Evolutionary conservation across 768 basidiomycete species (phyloP).

Genomic region (Cubamyces sp.): DNA sequence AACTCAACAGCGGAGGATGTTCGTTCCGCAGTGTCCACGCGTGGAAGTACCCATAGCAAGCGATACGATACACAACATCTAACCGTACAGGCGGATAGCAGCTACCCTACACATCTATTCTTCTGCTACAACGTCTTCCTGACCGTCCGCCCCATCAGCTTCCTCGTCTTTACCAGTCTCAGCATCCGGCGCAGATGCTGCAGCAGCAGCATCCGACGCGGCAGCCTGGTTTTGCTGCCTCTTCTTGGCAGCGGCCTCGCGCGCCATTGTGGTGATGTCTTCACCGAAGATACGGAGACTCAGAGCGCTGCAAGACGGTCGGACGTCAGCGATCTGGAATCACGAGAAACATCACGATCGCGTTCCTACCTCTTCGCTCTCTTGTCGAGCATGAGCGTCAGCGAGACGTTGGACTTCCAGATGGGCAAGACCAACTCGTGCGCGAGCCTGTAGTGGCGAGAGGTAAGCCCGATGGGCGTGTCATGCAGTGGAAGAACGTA

Average conservation of each 20-base stretch:
- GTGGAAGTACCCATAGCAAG: too few relatives aligned
- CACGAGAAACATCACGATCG: conserved; percentile 1
- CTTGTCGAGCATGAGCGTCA: conserved; percentile 95
- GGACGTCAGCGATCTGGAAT: neutral
- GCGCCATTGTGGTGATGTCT: conserved; percentile 65
- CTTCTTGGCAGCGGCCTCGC: conserved; percentile 40
- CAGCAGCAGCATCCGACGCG: neutral
- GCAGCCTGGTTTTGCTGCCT: conserved; percentile 15
- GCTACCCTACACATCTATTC: too few relatives aligned
- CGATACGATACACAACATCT: too few relatives aligned
- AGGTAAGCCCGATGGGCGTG: neutral
- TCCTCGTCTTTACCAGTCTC: too few relatives aligned
- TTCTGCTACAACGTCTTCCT: too few relatives aligned
- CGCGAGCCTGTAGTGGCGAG: conserved; percentile 51
- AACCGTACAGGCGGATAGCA: too few relatives aligned
- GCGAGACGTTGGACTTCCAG: conserved; percentile 90
- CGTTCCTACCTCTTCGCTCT: conserved; percentile 77
- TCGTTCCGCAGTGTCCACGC: too few relatives aligned
- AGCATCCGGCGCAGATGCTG: too few relatives aligned
- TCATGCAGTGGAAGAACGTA: conserved; percentile 41
- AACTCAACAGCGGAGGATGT: too few relatives aligned
- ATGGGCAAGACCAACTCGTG: conserved; percentile 89
- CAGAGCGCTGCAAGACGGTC: conserved; percentile 61
- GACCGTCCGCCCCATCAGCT: too few relatives aligned
- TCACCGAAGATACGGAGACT: conserved; percentile 83